Conservation (phyloP, 2,329 filamentous ascomycete genomes). For the Ceratocystis smalleyi region DNA sequence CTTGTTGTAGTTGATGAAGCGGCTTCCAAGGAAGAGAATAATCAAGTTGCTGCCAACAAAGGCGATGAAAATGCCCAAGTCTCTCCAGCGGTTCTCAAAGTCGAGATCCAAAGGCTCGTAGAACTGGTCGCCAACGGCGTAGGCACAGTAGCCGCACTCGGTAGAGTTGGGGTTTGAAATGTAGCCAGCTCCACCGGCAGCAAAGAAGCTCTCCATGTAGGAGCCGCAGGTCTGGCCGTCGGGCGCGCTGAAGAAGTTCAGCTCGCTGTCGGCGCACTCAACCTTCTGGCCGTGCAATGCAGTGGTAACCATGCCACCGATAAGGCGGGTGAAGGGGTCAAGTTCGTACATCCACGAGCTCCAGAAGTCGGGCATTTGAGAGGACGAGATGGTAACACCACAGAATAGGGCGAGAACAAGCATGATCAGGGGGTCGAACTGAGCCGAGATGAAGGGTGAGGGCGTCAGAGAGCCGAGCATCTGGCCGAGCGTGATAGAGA, state of each 20-base stretch:
- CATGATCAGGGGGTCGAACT: constrained; percentile 69
- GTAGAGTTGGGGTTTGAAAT: constrained; percentile 47
- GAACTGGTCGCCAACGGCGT: constrained; percentile 65
- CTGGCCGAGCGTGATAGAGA: constrained; percentile 67
- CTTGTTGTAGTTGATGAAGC: constrained; percentile 38
- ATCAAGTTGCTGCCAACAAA: constrained; percentile 68
- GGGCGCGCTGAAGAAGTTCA: constrained; percentile 54
- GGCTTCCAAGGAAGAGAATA: constrained; percentile 37
- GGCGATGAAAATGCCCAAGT: constrained; percentile 61
- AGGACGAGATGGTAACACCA: constrained; percentile 65
- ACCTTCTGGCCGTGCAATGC: constrained; percentile 54
- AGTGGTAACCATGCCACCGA: constrained; percentile 64
- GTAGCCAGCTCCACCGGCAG: constrained; percentile 53
- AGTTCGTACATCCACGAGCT: constrained; percentile 67
- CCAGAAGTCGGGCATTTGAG: constrained; percentile 67
- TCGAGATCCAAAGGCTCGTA: constrained; percentile 50
- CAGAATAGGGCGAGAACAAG: constrained; percentile 77
- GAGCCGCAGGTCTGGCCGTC: constrained; percentile 50
- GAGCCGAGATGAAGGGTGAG: constrained; percentile 59
- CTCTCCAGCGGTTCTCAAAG: constrained; percentile 61
- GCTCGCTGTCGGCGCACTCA: constrained; percentile 42
- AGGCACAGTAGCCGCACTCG: constrained; percentile 69
- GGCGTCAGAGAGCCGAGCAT: constrained; percentile 63
- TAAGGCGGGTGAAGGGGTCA: constrained; percentile 68
- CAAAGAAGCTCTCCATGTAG: constrained; percentile 62